Percentiles rank a stretch among this genome's conserved stretches.
Evolutionary conservation across 164 flowering plant genomes (phyloP).

Genomic region (Aristolochia contorta): DNA sequence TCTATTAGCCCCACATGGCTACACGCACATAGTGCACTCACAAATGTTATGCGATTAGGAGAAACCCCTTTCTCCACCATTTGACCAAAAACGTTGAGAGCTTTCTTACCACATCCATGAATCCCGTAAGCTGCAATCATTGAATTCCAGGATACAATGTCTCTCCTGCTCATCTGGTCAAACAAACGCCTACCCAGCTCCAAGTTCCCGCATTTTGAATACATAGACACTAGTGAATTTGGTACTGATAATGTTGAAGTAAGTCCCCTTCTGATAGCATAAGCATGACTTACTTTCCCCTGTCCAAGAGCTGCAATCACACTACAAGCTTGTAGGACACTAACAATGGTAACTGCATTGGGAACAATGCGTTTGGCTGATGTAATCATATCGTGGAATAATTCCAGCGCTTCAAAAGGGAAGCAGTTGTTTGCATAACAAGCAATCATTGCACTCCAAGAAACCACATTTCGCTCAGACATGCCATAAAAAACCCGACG

Average conservation of each 20-base stretch:
- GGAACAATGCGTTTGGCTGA: conserved; percentile 30
- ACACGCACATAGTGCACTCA: conserved; percentile 15
- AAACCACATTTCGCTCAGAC: conserved; percentile 62
- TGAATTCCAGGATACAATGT: conserved; percentile 17
- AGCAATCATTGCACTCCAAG: conserved; percentile 94
- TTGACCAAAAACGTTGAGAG: conserved; percentile 7
- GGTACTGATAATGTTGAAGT: conserved; percentile 52
- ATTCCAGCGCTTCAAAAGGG: conserved; percentile 59
- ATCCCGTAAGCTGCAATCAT: conserved; percentile 15
- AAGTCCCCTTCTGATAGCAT: conserved; percentile 60
- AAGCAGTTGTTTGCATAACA: conserved; percentile 61
- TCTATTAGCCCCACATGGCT: conserved; percentile 16
- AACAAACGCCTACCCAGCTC: conserved; percentile 40
- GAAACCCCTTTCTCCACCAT: conserved; percentile 8
- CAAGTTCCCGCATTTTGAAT: conserved; percentile 65
- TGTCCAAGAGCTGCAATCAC: conserved; percentile 58
- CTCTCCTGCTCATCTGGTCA: conserved; percentile 6
- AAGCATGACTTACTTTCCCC: conserved; percentile 64
- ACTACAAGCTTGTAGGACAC: conserved; percentile 86
- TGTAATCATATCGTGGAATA: conserved; percentile 53
- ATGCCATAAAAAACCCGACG: conserved; percentile 45
- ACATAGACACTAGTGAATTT: conserved; percentile 61
- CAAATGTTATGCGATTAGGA: conserved; percentile 12
- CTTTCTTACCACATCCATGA: conserved; percentile 13
- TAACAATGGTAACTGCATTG: conserved; percentile 80